Conservation (phyloP, 2,329 filamentous ascomycete genomes). For the Zalaria obscura region DNA sequence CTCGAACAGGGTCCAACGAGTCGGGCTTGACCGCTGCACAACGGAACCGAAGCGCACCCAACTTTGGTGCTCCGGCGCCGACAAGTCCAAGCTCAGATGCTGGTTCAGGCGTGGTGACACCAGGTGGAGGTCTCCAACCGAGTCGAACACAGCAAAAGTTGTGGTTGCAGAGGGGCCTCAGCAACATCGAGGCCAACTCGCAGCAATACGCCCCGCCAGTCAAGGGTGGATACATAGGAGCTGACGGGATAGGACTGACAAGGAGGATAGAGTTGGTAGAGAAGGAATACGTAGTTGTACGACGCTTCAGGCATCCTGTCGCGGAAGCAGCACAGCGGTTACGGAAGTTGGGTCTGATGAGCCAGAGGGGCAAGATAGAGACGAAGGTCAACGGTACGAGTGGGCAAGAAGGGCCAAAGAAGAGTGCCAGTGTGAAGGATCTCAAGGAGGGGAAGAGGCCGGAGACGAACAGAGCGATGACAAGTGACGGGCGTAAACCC, state of each 20-base stretch:
- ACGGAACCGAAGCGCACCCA: constrained; percentile 7
- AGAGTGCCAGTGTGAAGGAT: neutral
- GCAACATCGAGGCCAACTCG: constrained; percentile 46
- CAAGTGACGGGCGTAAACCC: constrained; percentile 7
- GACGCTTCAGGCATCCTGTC: constrained; percentile 57
- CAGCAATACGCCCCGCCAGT: constrained; percentile 32
- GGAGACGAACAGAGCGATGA: constrained; percentile 3
- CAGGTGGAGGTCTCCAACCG: constrained; percentile 15
- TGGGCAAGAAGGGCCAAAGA: neutral
- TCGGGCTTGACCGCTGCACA: constrained; percentile 4
- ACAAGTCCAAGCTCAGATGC: constrained; percentile 17
- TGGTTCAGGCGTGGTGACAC: constrained; percentile 6
- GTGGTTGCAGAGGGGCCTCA: constrained; percentile 59
- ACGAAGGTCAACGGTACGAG: constrained; percentile 27
- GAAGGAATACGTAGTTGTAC: constrained; percentile 61
- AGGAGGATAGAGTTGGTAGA: constrained; percentile 52
- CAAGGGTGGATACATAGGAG: constrained; percentile 16
- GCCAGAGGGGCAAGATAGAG: constrained; percentile 17
- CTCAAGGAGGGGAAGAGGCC: constrained; percentile 1
- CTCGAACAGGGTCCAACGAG: constrained; percentile 3
- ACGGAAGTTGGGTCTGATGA: constrained; percentile 7
- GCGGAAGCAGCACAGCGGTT: constrained; percentile 46
- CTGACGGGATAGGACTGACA: constrained; percentile 37
- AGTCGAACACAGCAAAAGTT: constrained; percentile 64
- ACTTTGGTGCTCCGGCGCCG: constrained; percentile 1